Conservation (phyloP, 805 yeast species). For the Cyberlindnera sargentensis region DNA sequence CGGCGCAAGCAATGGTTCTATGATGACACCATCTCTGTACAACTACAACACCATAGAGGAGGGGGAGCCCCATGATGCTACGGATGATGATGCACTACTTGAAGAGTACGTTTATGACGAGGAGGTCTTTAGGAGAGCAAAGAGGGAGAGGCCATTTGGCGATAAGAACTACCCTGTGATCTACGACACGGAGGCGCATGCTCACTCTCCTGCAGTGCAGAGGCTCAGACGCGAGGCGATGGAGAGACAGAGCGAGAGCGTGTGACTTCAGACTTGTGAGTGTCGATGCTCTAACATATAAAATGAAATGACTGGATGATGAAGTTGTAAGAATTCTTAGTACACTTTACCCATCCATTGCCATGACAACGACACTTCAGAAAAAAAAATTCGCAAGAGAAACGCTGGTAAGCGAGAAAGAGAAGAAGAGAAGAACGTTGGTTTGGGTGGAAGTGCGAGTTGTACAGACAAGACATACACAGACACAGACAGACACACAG, state of each 20-base stretch:
- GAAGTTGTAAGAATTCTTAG: no score
- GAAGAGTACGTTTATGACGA: constrained; percentile 31
- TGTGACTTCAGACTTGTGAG: no score
- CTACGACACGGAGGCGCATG: constrained; percentile 23
- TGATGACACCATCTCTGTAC: constrained; percentile 1
- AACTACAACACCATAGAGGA: constrained; percentile 8
- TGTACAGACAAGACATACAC: no score
- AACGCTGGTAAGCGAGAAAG: no score
- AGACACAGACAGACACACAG: no score
- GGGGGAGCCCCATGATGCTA: constrained; percentile 3
- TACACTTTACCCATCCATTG: no score
- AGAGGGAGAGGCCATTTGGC: constrained; percentile 29
- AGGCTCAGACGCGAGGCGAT: constrained; percentile 21
- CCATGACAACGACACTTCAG: no score
- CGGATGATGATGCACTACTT: constrained; percentile 1
- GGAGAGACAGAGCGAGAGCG: constrained; percentile 5
- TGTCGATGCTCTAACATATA: no score
- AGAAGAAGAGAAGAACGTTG: no score
- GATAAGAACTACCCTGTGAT: constrained; percentile 38
- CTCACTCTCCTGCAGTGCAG: constrained; percentile 21
- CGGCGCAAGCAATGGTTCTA: not conserved
- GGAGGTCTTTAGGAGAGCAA: constrained; percentile 27
- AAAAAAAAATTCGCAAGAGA: no score
- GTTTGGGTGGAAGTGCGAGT: no score
- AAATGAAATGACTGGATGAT: no score